phyloP scores from a whole-genome alignment of 2,329 filamentous ascomycete species.

The Pseudogymnoascus sp. region DNA sequence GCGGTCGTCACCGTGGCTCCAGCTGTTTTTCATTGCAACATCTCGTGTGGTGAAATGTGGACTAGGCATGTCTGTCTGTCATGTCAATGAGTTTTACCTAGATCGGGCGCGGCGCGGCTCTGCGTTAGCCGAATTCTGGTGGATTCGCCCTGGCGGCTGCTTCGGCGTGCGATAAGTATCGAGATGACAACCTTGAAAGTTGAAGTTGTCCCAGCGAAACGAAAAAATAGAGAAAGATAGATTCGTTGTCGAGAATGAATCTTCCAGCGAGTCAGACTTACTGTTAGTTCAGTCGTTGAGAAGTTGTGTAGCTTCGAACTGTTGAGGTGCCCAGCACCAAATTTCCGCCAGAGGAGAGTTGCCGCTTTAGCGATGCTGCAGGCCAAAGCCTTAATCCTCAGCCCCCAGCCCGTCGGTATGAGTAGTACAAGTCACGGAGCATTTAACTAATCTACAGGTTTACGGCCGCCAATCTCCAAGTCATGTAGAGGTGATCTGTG shows the following conservation, averaged over 20 bases:
- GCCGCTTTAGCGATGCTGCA: not conserved
- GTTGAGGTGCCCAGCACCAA: not conserved
- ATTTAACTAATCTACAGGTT: slow-evolving; percentile 8
- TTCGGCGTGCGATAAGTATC: not conserved
- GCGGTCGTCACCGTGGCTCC: slow-evolving; percentile 35
- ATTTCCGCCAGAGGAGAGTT: not conserved
- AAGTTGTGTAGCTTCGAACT: not conserved
- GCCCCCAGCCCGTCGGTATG: not conserved
- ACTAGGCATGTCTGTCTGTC: slow-evolving; percentile 7
- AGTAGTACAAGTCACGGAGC: slow-evolving; percentile 7
- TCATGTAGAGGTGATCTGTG: not conserved
- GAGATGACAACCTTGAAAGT: not conserved
- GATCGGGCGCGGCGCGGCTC: slow-evolving; percentile 7
- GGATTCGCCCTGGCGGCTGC: slow-evolving; percentile 4
- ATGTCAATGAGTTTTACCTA: slow-evolving; percentile 8
- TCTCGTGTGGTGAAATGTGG: slow-evolving; percentile 26
- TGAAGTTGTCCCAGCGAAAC: not conserved
- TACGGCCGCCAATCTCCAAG: not conserved
- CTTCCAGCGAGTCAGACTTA: slow-evolving; percentile 2
- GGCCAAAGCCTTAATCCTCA: not conserved
- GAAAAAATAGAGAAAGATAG: not conserved
- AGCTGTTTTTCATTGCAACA: slow-evolving; percentile 37
- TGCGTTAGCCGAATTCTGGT: slow-evolving; percentile 6
- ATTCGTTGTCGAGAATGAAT: slow-evolving; percentile 2
- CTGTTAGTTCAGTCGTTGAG: not conserved